Percentiles rank a stretch among this genome's conserved stretches.
Conservation (phyloP, 2,329 filamentous ascomycete species). For the Fusarium buxicola region DNA sequence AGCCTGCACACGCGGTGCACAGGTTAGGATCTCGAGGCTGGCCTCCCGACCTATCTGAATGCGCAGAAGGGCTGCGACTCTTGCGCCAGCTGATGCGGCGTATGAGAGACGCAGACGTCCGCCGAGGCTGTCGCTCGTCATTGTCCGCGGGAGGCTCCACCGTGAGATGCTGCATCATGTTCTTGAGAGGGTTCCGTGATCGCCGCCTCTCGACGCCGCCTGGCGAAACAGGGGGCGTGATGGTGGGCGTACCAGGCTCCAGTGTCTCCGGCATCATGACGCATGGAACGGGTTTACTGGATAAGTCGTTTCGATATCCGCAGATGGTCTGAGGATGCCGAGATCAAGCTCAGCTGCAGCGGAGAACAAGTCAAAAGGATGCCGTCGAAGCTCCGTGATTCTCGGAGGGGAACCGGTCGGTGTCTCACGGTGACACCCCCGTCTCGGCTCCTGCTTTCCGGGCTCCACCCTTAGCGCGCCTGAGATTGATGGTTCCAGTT, state of each 20-base stretch:
- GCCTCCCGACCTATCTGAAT: constrained; percentile 48
- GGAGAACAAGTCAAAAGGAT: constrained; percentile 22
- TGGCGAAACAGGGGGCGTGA: constrained; percentile 40
- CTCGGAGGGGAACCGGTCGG: constrained; percentile 40
- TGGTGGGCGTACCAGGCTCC: constrained; percentile 41
- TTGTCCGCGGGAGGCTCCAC: constrained; percentile 49
- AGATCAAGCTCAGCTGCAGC: constrained; percentile 3
- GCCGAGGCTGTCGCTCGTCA: constrained; percentile 44
- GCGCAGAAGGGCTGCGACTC: constrained; percentile 51
- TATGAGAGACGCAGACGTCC: constrained; percentile 50
- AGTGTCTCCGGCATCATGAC: constrained; percentile 48
- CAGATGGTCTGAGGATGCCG: background rate
- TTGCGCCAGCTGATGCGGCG: constrained; percentile 52
- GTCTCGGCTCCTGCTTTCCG: constrained; percentile 44
- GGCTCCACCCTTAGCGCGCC: constrained; percentile 43
- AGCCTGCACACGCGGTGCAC: constrained; percentile 48
- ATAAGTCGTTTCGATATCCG: background rate
- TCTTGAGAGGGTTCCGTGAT: constrained; percentile 51
- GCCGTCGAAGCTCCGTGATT: constrained; percentile 43
- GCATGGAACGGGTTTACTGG: background rate
- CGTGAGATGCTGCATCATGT: constrained; percentile 54
- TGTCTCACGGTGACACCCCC: constrained; percentile 34
- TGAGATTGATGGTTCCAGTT: constrained; percentile 22
- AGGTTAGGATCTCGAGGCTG: constrained; percentile 47
- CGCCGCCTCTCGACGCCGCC: constrained; percentile 47